Evolutionary conservation across 192 early-diverging fungal genomes (phyloP), one percentile per base, ranked within the genome.

Genomic region (Linderina pennispora): DNA sequence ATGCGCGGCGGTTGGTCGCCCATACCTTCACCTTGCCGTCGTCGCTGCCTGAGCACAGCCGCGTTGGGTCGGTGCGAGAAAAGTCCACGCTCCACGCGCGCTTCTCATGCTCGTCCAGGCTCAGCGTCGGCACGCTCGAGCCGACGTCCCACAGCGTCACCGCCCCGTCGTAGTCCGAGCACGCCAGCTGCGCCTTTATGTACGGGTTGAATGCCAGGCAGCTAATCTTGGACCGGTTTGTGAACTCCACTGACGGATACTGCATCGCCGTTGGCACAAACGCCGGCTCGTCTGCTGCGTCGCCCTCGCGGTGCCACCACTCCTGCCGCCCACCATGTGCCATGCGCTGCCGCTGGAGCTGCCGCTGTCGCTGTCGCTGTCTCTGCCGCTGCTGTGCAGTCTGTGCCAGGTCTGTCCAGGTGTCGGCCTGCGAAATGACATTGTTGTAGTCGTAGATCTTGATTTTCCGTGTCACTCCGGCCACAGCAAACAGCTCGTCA

Each of bases 51-150:
- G 86, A 89, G 33, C 86, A 89, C 45, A 95, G 56, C 2, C 79
- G 69, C 19, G 76, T 84, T 11, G 92, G 91, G 49, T 96, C 86
- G 11, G 70, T 75, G 8, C 64, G 54, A 39, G 77, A 81, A 57
- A 88, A 95, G 57, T 96, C 91, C 6, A 96, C 85, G 39, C 90
- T 88, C 92, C 92, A 98, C 8, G 84, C 80, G 3, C 95, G 79
- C 67, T 88, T 87, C 51, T 94, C 88, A 58, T 98, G 95, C 55
- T 98, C 95, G 42, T 88, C 80, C 69, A 88, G 86, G 5, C 62
- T 65, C 37, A 65, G 53, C 1, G 83, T 78, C 25, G 77, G 58
- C 14, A 60, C 48, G 18, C 92, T 90, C 7, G 79, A 78, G 16
- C 69, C 62, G 2, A 81, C 78, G 60, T 98, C 92, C 92, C 92